Percentiles rank a stretch among this genome's conserved stretches.
These are phyloP conservation scores for Phoenix dactylifera DNA, from an alignment of 176 grass and related monocot genomes.

Conservation along the genomic window DNA sequence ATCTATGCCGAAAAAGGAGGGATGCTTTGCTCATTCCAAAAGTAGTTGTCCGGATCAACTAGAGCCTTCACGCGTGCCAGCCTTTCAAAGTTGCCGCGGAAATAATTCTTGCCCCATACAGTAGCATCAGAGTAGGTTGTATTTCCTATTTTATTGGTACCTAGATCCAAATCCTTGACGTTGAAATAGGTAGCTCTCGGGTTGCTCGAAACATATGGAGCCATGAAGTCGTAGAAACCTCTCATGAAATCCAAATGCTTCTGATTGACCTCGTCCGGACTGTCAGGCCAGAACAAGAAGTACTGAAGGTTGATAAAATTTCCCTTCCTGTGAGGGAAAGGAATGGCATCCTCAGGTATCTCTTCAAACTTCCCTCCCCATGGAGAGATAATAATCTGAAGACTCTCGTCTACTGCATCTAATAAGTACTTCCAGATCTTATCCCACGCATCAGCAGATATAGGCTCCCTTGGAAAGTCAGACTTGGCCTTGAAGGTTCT, in stretches of 20 bases:
- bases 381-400: too few species aligned
- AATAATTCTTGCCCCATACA: neutral
- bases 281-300: too few species aligned
- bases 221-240: conserved; percentile 20
- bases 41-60: neutral
- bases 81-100: neutral
- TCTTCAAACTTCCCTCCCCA: too few species aligned
- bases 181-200: conserved; percentile 52
- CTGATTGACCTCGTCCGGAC: conserved; percentile 1
- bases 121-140: conserved; percentile 24
- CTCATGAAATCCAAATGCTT: conserved; percentile 32
- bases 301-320: too few species aligned
- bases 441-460: conserved; percentile 34
- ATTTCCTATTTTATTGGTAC: conserved; percentile 20
- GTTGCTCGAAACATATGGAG: conserved; percentile 32
- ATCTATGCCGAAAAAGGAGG: neutral
- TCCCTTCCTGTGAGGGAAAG: too few species aligned
- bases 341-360: too few species aligned
- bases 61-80: neutral
- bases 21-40: neutral
- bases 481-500: conserved; percentile 52
- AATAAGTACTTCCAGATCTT: neutral
- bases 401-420: too few species aligned
- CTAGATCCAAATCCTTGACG: conserved; percentile 57
- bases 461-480: conserved; percentile 36